Conservation (phyloP, 116 monocot species). For the Phalaenopsis hybrid region DNA sequence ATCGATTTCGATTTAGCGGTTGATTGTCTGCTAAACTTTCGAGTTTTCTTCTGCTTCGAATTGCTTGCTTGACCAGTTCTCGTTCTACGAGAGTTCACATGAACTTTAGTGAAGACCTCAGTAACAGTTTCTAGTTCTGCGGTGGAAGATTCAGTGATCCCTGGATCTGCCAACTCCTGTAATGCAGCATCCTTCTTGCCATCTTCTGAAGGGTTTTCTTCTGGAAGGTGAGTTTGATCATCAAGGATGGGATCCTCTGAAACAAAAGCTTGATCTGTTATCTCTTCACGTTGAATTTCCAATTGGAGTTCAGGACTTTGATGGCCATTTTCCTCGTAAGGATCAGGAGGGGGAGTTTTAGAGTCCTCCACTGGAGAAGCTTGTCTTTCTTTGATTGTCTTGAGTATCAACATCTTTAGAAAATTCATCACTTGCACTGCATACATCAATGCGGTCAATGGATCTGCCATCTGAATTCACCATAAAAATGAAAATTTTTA, state of each 20-base stretch:
- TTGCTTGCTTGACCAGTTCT: conserved; percentile 20
- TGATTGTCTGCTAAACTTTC: conserved; percentile 29
- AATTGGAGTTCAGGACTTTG: conserved; percentile 25
- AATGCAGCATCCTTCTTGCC: neutral
- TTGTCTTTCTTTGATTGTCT: conserved; percentile 43
- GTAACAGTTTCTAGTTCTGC: conserved; percentile 14
- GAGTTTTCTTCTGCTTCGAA: conserved; percentile 23
- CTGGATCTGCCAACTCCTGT: neutral
- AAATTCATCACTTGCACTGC: conserved; percentile 90
- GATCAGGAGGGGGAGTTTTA: conserved; percentile 15
- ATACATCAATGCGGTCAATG: conserved; percentile 72
- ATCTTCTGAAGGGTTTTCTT: conserved; percentile 17
- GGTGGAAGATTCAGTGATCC: conserved; percentile 8
- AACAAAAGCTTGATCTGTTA: conserved; percentile 16
- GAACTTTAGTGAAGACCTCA: conserved; percentile 1
- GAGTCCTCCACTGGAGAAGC: conserved; percentile 20
- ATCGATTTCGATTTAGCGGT: neutral
- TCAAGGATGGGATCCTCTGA: conserved; percentile 25
- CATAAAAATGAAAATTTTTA: neutral
- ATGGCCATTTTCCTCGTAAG: conserved; percentile 42
- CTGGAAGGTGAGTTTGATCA: conserved; percentile 7
- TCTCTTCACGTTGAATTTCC: conserved; percentile 14
- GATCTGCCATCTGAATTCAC: conserved; percentile 69
- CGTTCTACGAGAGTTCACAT: conserved; percentile 23
- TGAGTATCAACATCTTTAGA: conserved; percentile 59